These are phyloP conservation scores for Kodamaea suecica DNA, from an alignment of 1,139 yeast genomes.

Conservation along the genomic window DNA sequence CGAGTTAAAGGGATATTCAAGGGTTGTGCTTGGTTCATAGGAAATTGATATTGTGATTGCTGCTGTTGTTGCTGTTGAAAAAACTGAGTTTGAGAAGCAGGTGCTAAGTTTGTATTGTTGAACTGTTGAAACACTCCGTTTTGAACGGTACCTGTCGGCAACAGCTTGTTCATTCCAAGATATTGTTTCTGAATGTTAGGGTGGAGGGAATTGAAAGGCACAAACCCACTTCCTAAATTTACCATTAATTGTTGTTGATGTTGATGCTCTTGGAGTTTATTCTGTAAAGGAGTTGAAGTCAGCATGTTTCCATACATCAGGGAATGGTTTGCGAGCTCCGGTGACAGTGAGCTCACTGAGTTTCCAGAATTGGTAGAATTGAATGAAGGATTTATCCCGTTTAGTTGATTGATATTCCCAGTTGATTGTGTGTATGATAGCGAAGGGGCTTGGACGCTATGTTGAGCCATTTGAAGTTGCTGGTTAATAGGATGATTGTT, in stretches of 20 bases:
- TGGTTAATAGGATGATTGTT: conserved; percentile 3
- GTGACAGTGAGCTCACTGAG: too few relatives aligned
- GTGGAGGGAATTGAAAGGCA: conserved; percentile 20
- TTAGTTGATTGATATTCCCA: conserved; percentile 13
- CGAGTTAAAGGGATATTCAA: conserved; percentile 1
- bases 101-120: conserved; percentile 10
- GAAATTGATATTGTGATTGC: conserved; percentile 2
- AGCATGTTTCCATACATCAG: not conserved
- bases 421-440: conserved; percentile 14
- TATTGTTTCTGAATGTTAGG: conserved; percentile 20
- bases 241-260: conserved; percentile 19
- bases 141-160: not conserved
- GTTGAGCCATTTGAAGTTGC: conserved; percentile 3
- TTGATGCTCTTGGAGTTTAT: not conserved
- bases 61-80: conserved; percentile 8
- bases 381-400: conserved; percentile 5
- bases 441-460: too few relatives aligned
- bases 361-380: too few relatives aligned
- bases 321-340: conserved; percentile 4
- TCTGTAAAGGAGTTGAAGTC: not conserved
- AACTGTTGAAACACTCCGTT: not conserved
- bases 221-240: conserved; percentile 19
- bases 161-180: conserved; percentile 17
- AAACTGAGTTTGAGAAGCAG: conserved; percentile 14
- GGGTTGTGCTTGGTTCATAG: conserved; percentile 3